These are phyloP conservation scores for Paraphaeosphaeria minitans DNA, from an alignment of 2,329 filamentous ascomycete genomes.

Conservation along the genomic window DNA sequence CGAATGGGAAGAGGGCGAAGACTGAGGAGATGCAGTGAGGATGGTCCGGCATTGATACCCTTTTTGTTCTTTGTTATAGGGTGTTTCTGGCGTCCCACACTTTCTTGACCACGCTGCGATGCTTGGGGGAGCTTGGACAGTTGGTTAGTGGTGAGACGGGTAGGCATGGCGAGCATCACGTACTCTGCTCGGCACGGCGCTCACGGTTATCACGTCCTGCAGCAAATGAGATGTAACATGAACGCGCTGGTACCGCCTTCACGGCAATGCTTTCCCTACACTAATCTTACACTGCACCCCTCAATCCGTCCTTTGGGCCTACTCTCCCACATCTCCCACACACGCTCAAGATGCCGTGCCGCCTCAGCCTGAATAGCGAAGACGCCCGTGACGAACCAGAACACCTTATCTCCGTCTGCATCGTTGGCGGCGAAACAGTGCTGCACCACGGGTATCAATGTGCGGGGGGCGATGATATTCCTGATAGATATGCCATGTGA, in stretches of 20 bases:
- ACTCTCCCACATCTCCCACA: neutral
- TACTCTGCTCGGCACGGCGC: too few relatives aligned
- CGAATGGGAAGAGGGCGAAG: constrained; percentile 39
- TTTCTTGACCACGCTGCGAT: too few relatives aligned
- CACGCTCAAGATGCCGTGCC: neutral
- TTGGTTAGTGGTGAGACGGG: too few relatives aligned
- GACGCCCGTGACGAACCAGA: constrained; percentile 1
- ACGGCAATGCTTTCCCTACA: neutral
- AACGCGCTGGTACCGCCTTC: too few relatives aligned
- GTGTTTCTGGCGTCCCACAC: too few relatives aligned
- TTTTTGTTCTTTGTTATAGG: neutral
- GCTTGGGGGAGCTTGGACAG: too few relatives aligned
- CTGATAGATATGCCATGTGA: too few relatives aligned
- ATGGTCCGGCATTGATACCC: constrained; percentile 2
- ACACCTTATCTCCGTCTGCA: neutral
- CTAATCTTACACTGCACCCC: neutral
- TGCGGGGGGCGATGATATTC: constrained; percentile 20
- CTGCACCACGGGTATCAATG: constrained; percentile 18
- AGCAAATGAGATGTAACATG: too few relatives aligned
- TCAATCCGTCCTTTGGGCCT: neutral
- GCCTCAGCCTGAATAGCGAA: neutral
- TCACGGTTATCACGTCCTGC: too few relatives aligned
- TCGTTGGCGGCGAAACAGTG: neutral
- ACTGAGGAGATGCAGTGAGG: constrained; percentile 34
- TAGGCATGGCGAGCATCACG: too few relatives aligned